These are phyloP conservation scores for Stephanodiscus minutulus DNA, from an alignment of 108 stramenopile species.

Conservation along the genomic window DNA sequence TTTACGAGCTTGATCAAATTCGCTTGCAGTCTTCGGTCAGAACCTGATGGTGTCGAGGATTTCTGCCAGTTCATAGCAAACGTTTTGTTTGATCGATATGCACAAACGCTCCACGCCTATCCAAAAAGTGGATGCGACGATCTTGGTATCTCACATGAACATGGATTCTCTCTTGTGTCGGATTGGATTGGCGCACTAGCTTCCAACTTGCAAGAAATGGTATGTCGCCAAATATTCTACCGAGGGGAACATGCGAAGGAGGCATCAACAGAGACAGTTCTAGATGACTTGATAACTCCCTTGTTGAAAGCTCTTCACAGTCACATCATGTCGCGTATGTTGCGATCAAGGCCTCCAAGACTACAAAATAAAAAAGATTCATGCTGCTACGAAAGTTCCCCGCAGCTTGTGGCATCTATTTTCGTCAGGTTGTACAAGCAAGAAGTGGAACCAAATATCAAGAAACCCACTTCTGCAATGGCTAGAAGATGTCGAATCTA, in stretches of 20 bases:
- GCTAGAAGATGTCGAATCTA: slow-evolving; percentile 45
- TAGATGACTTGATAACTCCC: slow-evolving; percentile 39
- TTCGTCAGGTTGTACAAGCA: slow-evolving; percentile 37
- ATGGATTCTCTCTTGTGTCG: slow-evolving; percentile 11
- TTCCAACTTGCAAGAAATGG: slow-evolving; percentile 26
- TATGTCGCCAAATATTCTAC: slow-evolving; percentile 12
- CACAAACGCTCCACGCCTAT: slow-evolving; percentile 2
- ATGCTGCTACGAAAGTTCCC: neutral
- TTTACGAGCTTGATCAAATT: slow-evolving; percentile 35
- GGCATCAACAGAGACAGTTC: slow-evolving; percentile 11
- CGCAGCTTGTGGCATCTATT: slow-evolving; percentile 24
- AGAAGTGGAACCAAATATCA: slow-evolving; percentile 30
- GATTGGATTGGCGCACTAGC: slow-evolving; percentile 35
- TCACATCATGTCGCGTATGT: slow-evolving; percentile 21
- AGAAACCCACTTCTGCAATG: slow-evolving; percentile 31
- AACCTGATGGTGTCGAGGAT: slow-evolving; percentile 12
- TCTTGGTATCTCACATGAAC: neutral
- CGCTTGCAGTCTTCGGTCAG: neutral
- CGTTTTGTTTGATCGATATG: slow-evolving; percentile 32
- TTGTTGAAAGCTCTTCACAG: slow-evolving; percentile 32
- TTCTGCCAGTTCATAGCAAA: slow-evolving; percentile 38
- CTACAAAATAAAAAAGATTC: neutral
- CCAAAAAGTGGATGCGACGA: slow-evolving; percentile 9
- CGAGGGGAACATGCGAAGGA: slow-evolving; percentile 1
- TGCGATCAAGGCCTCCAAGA: neutral